Base-by-base conservation (phyloP, 192 early-diverging fungal species). In the Pilobolus umbonatus region DNA sequence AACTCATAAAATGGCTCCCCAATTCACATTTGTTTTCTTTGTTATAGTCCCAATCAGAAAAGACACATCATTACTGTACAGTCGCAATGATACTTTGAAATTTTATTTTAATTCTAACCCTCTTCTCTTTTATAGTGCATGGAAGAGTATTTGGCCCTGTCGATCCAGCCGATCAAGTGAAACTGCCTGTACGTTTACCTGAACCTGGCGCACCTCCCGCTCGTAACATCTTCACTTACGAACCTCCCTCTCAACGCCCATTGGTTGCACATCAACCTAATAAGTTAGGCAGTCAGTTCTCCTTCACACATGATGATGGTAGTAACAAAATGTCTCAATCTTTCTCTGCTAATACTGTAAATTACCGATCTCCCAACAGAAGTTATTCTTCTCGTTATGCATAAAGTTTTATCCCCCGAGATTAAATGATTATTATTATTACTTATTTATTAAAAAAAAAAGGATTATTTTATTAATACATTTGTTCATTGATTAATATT, bases 141-240 rank as follows among this genome's bases (percentile, higher is more conserved):
- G 60, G 60, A 7, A 55, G 60, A 25, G 35, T 68, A 25, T 68
- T 68, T 57, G 66, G 66, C 4, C 48, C 49, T 2, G 60, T 57
- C 1, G 34, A 68, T 28, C 55, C 55, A 4, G 48, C 62, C 32
- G 66, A 68, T 31, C 47, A 57, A 35, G 64, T 60, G 8, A 21
- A n/a, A 3, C 48, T 22, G 11, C 48, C 54, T 29, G 24, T 46
- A 2, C 40, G 40, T 14, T 34, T 38, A 17, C 19, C 30, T 12
- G 53, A 55, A 14, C 45, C 44, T 0, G 62, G 12, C 19, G 44
- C 40, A 24, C 60, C 49, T 42, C 54, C 67, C 22, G 28, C 42
- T 12, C 67, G 67, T 4, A 58, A 68, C 38, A 68, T 68, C 31
- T 68, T 68, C 19, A 50, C 60, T 5, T 68, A 57, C 47, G 19